These are phyloP conservation scores for Pleurostoma richardsiae DNA, from an alignment of 2,329 filamentous ascomycete genomes.

Conservation along the genomic window DNA sequence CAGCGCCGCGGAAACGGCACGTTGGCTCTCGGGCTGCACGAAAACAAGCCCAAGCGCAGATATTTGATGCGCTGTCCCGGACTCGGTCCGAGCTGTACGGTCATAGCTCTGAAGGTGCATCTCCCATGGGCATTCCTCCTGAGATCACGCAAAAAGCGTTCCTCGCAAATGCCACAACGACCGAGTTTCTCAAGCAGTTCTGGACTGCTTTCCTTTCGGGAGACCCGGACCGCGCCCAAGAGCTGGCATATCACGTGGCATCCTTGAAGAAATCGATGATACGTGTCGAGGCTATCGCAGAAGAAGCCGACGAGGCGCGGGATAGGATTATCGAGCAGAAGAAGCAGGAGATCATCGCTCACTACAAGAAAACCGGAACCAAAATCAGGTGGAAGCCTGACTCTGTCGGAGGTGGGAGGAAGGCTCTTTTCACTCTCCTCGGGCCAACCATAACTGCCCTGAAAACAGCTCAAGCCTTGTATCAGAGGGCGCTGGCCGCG, in stretches of 20 bases:
- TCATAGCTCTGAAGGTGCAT: slow-evolving; percentile 38
- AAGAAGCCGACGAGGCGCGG: slow-evolving; percentile 72
- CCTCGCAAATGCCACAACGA: slow-evolving; percentile 83
- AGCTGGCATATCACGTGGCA: slow-evolving; percentile 77
- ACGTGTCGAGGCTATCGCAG: slow-evolving; percentile 75
- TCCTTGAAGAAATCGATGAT: slow-evolving; percentile 72
- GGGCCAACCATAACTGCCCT: slow-evolving; percentile 69
- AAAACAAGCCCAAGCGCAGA: slow-evolving; percentile 57
- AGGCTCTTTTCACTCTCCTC: slow-evolving; percentile 72
- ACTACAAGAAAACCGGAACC: slow-evolving; percentile 68
- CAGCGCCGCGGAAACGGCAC: slow-evolving; percentile 37
- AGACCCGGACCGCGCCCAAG: slow-evolving; percentile 71
- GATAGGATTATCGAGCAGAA: slow-evolving; percentile 59
- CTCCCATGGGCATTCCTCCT: slow-evolving; percentile 50
- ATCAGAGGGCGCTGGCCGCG: slow-evolving; percentile 65
- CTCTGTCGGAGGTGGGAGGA: slow-evolving; percentile 67
- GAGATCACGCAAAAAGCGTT: slow-evolving; percentile 54
- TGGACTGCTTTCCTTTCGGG: slow-evolving; percentile 90
- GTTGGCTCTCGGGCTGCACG: slow-evolving; percentile 69
- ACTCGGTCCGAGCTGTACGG: slow-evolving; percentile 56
- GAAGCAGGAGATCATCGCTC: slow-evolving; percentile 65
- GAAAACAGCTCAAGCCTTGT: slow-evolving; percentile 64
- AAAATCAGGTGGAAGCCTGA: slow-evolving; percentile 65
- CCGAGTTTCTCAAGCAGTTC: slow-evolving; percentile 96
- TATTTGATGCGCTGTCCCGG: slow-evolving; percentile 60